Evolutionary conservation across 2,329 filamentous ascomycete genomes (phyloP), one percentile per base, ranked within the genome.

Genomic region (Pleochaeta shiraiana): DNA sequence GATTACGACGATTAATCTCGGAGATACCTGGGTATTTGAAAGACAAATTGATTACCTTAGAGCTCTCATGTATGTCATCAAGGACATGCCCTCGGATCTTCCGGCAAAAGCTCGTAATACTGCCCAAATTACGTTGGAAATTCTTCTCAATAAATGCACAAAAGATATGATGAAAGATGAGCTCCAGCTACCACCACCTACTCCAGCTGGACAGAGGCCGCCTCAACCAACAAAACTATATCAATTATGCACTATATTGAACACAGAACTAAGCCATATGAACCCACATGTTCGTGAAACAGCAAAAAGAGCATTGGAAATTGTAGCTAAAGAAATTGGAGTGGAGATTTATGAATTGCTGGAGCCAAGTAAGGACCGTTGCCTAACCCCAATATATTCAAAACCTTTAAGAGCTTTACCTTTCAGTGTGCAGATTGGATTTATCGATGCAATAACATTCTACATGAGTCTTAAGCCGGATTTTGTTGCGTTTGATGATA

Each of bases 381-480:
- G 97, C 39, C 78, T 97, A n/a, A 81, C 85, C 66, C 90, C 91
- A 0, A 96, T 99, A 60, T 98, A 93, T 77, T 88, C 89, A 69
- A 99, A 99, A 73, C 93, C 93, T 16, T 76, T 99, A 24, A 83
- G 93, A 67, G 95, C 93, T 0, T 77, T 99, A 67, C 93, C 93
- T 0, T 98, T 98, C 72, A 81, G 89, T 4, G 92, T 90, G 2
- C 95, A 98, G 76, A 98, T 98, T 69, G 95, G 93, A 3, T 97
- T 95, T 72, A 96, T 99, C 69, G 95, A 98, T 73, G 93, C 93
- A 0, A 90, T 98, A 72, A 95, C 90, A 0, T 98, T 95, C 74
- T 95, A 95, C 72, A 82, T 99, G 77, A 86, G 86, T 65, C 79
- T 98, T 61, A 92, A 95, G 73, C 84, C 86, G 61, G 87, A 93